These are phyloP conservation scores for Fusarium protoensiforme DNA, from an alignment of 2,329 filamentous ascomycete species.

Conservation along the genomic window DNA sequence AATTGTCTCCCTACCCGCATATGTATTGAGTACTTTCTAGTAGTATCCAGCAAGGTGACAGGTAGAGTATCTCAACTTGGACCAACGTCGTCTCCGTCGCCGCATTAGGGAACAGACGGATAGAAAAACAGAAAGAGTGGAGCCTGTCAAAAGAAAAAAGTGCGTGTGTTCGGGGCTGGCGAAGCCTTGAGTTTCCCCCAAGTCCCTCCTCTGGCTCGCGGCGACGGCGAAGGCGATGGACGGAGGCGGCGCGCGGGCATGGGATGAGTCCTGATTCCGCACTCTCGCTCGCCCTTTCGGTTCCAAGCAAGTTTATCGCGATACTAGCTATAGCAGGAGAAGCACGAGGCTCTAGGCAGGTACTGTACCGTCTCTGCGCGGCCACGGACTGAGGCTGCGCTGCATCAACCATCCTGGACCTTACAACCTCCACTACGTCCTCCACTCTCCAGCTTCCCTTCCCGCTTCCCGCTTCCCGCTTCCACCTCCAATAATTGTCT, in stretches of 20 bases:
- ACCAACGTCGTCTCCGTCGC: background rate
- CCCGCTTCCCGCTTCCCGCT: background rate
- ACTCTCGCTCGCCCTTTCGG: background rate
- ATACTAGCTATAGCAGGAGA: background rate
- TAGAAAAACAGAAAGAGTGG: background rate
- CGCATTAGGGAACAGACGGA: background rate
- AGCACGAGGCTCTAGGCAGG: background rate
- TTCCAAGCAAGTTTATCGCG: background rate
- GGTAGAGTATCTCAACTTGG: background rate
- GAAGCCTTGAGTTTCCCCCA: background rate
- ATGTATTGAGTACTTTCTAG: background rate
- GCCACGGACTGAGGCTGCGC: background rate
- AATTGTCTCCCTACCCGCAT: background rate
- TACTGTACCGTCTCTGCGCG: background rate
- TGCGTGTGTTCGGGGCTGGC: background rate
- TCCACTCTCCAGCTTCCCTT: slow-evolving; percentile 21
- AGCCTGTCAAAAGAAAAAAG: background rate
- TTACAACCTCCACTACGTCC: slow-evolving; percentile 20
- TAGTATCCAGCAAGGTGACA: background rate
- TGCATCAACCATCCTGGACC: slow-evolving; percentile 15
- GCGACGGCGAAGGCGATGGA: slow-evolving; percentile 22
- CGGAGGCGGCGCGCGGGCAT: background rate
- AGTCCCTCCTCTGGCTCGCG: slow-evolving; percentile 1
- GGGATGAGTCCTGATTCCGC: background rate
- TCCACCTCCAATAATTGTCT: slow-evolving; percentile 13